Evolutionary conservation across 495 filamentous ascomycete species (phyloP).

Genomic region (Tuber borchii): DNA sequence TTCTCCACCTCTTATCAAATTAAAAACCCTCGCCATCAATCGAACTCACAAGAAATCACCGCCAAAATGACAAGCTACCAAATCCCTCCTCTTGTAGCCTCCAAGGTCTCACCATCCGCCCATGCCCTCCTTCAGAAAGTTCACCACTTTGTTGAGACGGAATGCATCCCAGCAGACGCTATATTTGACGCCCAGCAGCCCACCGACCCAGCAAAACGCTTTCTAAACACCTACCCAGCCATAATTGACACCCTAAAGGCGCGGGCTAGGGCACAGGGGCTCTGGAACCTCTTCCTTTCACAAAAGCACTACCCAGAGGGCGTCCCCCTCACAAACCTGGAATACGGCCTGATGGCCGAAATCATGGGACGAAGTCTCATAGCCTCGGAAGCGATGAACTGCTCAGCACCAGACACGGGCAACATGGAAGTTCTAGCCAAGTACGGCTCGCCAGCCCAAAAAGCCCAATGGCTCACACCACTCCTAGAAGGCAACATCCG

Average conservation of each 20-base stretch:
- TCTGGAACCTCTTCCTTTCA: conserved; percentile 98
- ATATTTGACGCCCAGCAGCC: conserved; percentile 31
- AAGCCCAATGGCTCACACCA: conserved; percentile 75
- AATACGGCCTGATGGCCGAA: conserved; percentile 92
- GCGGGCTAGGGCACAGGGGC: conserved; percentile 72
- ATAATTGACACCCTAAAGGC: conserved; percentile 83
- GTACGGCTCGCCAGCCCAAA: conserved; percentile 85
- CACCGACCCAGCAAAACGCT: conserved; percentile 33
- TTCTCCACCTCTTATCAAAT: not conserved
- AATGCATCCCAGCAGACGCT: conserved; percentile 51
- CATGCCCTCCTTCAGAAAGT: conserved; percentile 48
- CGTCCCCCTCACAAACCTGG: conserved; percentile 81
- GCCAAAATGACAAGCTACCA: conserved; percentile 25
- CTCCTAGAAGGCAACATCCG: conserved; percentile 79
- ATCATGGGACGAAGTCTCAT: conserved; percentile 70
- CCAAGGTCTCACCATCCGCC: conserved; percentile 36
- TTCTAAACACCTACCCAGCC: conserved; percentile 58
- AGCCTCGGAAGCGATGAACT: conserved; percentile 85
- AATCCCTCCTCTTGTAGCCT: conserved; percentile 35
- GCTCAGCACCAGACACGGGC: conserved; percentile 83
- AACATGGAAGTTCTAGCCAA: conserved; percentile 96
- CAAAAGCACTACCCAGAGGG: conserved; percentile 92
- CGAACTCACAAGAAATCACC: conserved; percentile 40
- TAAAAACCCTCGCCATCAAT: not conserved
- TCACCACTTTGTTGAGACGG: conserved; percentile 92